Conservation (phyloP, 2,329 filamentous ascomycete species). For the Penicillium griseofulvum region DNA sequence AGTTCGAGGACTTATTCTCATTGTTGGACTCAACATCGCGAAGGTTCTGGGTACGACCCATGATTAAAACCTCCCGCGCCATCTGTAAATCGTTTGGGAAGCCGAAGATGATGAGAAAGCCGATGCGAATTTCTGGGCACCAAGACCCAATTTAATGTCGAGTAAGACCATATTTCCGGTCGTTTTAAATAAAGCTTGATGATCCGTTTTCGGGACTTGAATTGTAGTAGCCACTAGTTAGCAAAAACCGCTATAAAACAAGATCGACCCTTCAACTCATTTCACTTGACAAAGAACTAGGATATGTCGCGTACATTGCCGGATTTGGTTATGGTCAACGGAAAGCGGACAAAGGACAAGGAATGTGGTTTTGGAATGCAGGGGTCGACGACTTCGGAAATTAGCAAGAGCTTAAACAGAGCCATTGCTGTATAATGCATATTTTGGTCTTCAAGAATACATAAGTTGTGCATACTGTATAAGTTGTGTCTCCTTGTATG, state of each 20-base stretch:
- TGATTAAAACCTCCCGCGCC: slow-evolving; percentile 12
- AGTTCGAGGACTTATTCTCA: slow-evolving; percentile 7
- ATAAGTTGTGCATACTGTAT: background rate
- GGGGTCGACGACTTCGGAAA: background rate
- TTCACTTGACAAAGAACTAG: background rate
- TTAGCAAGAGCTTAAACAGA: background rate
- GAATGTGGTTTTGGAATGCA: slow-evolving; percentile 10
- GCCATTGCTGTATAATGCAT: background rate
- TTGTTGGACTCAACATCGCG: slow-evolving; percentile 25
- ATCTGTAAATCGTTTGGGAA: background rate
- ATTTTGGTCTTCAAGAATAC: background rate
- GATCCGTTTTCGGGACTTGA: slow-evolving; percentile 3
- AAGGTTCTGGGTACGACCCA: slow-evolving; percentile 18
- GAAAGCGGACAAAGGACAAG: slow-evolving; percentile 3
- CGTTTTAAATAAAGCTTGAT: background rate
- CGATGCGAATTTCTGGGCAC: background rate
- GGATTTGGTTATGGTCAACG: background rate
- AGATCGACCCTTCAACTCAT: background rate
- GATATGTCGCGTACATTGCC: background rate
- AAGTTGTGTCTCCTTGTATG: background rate
- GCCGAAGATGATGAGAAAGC: background rate
- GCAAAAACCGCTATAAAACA: background rate
- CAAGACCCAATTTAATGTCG: slow-evolving; percentile 1
- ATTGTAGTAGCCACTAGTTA: background rate
- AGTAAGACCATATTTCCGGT: background rate